phyloP scores from a whole-genome alignment of 108 stramenopile species.

The Nitzschia sp. region DNA sequence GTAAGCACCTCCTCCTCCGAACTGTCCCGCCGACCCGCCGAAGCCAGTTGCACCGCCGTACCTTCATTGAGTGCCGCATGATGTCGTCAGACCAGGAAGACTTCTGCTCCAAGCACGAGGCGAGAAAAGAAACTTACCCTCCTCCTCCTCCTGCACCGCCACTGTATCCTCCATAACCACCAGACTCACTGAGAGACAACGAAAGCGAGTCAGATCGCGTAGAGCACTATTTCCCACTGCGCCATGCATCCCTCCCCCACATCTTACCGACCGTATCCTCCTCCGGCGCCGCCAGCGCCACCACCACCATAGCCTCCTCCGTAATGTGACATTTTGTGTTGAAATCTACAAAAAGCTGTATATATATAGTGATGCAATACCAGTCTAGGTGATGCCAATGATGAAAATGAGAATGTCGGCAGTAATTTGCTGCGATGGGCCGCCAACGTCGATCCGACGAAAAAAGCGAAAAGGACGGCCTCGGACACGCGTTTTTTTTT shows the following conservation, averaged over 20 bases:
- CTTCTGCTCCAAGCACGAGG: neutral
- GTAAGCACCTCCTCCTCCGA: slow-evolving; percentile 45
- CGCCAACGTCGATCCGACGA: too few relatives aligned
- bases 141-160: slow-evolving; percentile 18
- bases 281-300: too few relatives aligned
- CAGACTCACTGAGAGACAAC: slow-evolving; percentile 14
- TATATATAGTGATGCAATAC: too few relatives aligned
- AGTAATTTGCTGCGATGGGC: too few relatives aligned
- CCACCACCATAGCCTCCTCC: slow-evolving; percentile 40
- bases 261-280: slow-evolving; percentile 25
- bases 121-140: slow-evolving; percentile 3
- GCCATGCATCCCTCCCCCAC: too few relatives aligned
- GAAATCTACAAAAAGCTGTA: too few relatives aligned
- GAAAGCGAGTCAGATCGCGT: neutral
- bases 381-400: too few relatives aligned
- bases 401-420: too few relatives aligned
- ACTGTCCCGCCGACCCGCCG: slow-evolving; percentile 29
- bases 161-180: slow-evolving; percentile 33
- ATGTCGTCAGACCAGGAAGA: neutral
- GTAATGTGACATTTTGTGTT: slow-evolving; percentile 40
- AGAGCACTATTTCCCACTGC: neutral
- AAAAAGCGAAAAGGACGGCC: too few relatives aligned
- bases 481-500: too few relatives aligned
- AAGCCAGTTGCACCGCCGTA: slow-evolving; percentile 35
- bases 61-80: neutral